Evolutionary conservation across 352 stramenopile species (phyloP).

Genomic region (Pythium monospermum): DNA sequence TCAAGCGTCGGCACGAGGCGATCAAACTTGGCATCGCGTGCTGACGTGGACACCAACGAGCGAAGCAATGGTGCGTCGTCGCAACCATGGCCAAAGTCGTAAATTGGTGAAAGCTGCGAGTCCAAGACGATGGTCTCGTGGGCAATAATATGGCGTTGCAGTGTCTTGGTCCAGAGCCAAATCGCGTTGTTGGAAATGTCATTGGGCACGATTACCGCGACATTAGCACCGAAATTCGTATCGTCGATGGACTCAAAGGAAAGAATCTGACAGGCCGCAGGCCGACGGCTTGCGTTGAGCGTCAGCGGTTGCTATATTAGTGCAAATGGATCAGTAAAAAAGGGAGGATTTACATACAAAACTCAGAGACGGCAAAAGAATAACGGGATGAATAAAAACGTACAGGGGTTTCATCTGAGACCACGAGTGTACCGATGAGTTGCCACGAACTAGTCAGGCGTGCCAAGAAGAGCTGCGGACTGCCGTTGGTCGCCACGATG

Average conservation of each 20-base stretch:
- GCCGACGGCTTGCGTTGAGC: slow-evolving; percentile 12
- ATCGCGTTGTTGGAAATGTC: slow-evolving; percentile 34
- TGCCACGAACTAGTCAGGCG: slow-evolving; percentile 41
- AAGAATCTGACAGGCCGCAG: slow-evolving; percentile 31
- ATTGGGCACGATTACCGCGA: slow-evolving; percentile 38
- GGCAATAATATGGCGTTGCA: slow-evolving; percentile 36
- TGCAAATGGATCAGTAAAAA: background rate
- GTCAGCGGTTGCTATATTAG: slow-evolving; percentile 8
- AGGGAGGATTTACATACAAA: background rate
- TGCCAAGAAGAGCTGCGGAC: slow-evolving; percentile 41
- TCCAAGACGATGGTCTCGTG: slow-evolving; percentile 53
- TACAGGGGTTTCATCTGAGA: slow-evolving; percentile 46
- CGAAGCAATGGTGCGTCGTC: slow-evolving; percentile 36
- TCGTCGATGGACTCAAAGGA: slow-evolving; percentile 33
- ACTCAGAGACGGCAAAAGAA: too few relatives aligned
- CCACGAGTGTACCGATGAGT: slow-evolving; percentile 44
- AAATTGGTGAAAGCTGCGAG: slow-evolving; percentile 50
- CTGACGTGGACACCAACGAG: slow-evolving; percentile 35
- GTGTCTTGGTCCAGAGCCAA: slow-evolving; percentile 45
- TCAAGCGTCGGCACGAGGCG: slow-evolving; percentile 39
- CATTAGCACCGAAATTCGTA: slow-evolving; percentile 25
- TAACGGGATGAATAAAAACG: too few relatives aligned
- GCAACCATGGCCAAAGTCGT: slow-evolving; percentile 29
- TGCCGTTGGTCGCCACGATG: slow-evolving; percentile 40
- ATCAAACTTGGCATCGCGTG: slow-evolving; percentile 23